phyloP scores from a whole-genome alignment of 805 yeast genomes.

The Starmera caribaea region DNA sequence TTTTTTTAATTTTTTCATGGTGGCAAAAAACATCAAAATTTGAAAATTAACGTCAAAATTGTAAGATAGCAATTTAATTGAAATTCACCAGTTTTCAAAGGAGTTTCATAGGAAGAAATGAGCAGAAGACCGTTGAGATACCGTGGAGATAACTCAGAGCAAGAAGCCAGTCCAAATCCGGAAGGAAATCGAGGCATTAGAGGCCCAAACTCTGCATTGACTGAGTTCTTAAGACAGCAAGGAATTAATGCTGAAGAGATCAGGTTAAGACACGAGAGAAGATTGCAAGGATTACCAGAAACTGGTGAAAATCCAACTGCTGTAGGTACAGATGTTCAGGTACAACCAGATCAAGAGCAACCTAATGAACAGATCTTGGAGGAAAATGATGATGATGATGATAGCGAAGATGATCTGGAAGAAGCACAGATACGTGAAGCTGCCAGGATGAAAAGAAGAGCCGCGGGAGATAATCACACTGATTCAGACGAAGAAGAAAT shows the following conservation, averaged over 20 bases:
- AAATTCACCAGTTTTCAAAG: neutral
- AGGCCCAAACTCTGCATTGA: slow-evolving; percentile 76
- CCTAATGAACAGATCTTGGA: slow-evolving; percentile 18
- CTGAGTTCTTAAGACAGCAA: slow-evolving; percentile 79
- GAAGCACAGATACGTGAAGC: slow-evolving; percentile 27
- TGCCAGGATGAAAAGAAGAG: slow-evolving; percentile 10
- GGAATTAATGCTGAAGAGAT: slow-evolving; percentile 83
- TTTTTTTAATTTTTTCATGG: neutral
- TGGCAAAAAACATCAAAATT: neutral
- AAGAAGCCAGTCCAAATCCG: neutral
- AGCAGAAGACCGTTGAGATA: slow-evolving; percentile 19
- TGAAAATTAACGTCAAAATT: too few relatives aligned
- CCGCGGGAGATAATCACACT: slow-evolving; percentile 26
- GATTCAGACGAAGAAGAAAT: slow-evolving; percentile 25
- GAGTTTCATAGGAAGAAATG: slow-evolving; percentile 4
- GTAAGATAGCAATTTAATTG: too few relatives aligned
- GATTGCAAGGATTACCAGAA: slow-evolving; percentile 12
- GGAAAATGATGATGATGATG: slow-evolving; percentile 23
- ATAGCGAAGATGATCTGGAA: slow-evolving; percentile 20
- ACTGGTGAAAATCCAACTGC: slow-evolving; percentile 4
- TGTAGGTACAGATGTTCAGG: slow-evolving; percentile 14
- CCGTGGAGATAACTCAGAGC: slow-evolving; percentile 9
- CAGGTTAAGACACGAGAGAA: slow-evolving; percentile 35
- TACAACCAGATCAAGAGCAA: slow-evolving; percentile 12
- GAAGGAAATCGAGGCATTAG: slow-evolving; percentile 20